phyloP scores from a whole-genome alignment of 2,329 filamentous ascomycete species.

The Geosmithia morbida region DNA sequence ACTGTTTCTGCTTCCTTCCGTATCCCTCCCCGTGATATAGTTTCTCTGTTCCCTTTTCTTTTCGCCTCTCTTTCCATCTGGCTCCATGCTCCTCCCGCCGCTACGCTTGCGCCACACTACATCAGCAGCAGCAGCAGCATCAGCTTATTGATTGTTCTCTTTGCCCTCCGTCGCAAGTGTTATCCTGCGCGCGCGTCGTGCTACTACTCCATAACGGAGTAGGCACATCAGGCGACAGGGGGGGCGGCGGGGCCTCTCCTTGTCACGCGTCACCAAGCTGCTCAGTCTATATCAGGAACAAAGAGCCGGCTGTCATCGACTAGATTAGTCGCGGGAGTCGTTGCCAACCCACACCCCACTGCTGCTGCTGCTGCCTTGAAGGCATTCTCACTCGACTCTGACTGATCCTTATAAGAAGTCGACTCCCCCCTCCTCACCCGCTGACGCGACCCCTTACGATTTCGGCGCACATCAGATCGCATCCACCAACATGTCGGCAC shows the following conservation, averaged over 20 bases:
- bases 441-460: too few species aligned
- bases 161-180: background rate
- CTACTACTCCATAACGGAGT: background rate
- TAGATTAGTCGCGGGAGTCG: background rate
- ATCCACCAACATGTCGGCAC: conserved; percentile 10
- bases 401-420: background rate
- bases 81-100: too few species aligned
- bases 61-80: too few species aligned
- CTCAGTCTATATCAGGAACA: background rate
- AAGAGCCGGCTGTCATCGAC: background rate
- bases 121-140: too few species aligned
- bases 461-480: too few species aligned
- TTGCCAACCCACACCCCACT: background rate
- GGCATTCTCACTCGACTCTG: background rate
- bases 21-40: too few species aligned
- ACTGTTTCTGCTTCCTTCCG: too few species aligned
- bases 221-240: background rate
- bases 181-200: too few species aligned
- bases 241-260: background rate
- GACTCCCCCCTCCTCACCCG: background rate
- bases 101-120: too few species aligned
- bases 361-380: background rate
- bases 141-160: background rate
- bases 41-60: too few species aligned
- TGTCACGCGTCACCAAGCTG: background rate